Percentiles rank a stretch among this genome's conserved stretches.
Evolutionary conservation across 805 yeast species (phyloP).

Genomic region (Lachancea sp.): DNA sequence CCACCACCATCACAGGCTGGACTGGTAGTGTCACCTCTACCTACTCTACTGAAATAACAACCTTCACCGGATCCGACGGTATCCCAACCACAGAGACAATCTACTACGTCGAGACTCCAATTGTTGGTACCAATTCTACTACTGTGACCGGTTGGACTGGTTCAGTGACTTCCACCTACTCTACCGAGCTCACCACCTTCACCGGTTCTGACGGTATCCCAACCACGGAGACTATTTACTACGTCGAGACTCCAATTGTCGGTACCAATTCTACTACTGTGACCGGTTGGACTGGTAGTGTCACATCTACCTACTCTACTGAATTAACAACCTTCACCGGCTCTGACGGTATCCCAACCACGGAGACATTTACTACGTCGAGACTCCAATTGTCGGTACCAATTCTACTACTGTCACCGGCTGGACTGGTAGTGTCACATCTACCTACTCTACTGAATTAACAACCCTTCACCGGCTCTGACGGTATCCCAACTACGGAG

Average conservation of each 20-base stretch:
- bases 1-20: not conserved
- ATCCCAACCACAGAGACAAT: constrained; percentile 9
- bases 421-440: constrained; percentile 1
- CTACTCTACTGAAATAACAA: constrained; percentile 5
- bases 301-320: constrained; percentile 8
- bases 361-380: constrained; percentile 13
- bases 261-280: not conserved
- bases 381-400: constrained; percentile 13
- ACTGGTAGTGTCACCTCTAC: constrained; percentile 6
- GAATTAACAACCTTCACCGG: constrained; percentile 8
- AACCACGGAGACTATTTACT: constrained; percentile 11
- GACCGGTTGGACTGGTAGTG: constrained; percentile 2
- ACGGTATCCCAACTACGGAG: constrained; percentile 7
- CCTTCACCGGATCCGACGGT: constrained; percentile 10
- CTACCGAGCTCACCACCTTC: constrained; percentile 9
- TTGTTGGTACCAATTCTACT: constrained; percentile 7
- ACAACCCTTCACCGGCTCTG: constrained; percentile 9
- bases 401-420: not conserved
- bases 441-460: constrained; percentile 12
- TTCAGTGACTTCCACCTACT: constrained; percentile 8
- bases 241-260: constrained; percentile 11
- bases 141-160: not conserved
- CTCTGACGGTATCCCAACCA: constrained; percentile 7
- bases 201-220: no score
- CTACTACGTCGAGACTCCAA: constrained; percentile 14